Conservation (phyloP, 805 yeast species). For the Komagataella populi region DNA sequence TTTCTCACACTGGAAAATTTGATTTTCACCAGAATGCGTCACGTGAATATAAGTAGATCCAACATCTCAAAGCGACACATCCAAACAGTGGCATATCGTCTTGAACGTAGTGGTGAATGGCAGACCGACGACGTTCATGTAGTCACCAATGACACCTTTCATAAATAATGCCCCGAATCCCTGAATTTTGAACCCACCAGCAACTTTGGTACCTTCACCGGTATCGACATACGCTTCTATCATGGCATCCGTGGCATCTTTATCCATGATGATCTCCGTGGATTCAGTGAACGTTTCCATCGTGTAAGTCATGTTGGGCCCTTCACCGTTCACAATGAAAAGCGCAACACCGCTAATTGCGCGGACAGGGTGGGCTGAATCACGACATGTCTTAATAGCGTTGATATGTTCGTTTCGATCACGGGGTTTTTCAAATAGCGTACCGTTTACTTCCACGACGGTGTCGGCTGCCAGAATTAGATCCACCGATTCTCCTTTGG, state of each 20-base stretch:
- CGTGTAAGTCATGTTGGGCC: constrained; percentile 6
- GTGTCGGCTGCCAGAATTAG: constrained; percentile 61
- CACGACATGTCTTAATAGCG: constrained; percentile 33
- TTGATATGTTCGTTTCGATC: constrained; percentile 32
- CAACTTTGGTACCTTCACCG: constrained; percentile 69
- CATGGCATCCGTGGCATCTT: constrained; percentile 33
- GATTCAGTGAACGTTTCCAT: constrained; percentile 10
- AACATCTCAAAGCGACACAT: background rate
- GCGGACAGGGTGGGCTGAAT: constrained; percentile 25
- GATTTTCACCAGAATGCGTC: background rate
- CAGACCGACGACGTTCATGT: constrained; percentile 75
- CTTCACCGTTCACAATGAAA: constrained; percentile 12
- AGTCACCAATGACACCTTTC: constrained; percentile 60
- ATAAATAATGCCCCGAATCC: constrained; percentile 58
- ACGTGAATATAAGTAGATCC: background rate
- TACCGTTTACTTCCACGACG: constrained; percentile 41
- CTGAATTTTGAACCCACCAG: constrained; percentile 89
- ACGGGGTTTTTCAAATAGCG: constrained; percentile 74
- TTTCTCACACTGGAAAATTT: background rate
- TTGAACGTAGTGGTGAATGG: constrained; percentile 51
- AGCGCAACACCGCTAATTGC: constrained; percentile 44
- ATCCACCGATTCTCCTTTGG: constrained; percentile 1
- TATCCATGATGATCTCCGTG: constrained; percentile 21
- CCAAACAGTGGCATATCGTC: background rate
- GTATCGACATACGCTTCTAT: constrained; percentile 48